A percentile compares a stretch with the other conserved stretches of the same genome.
Evolutionary conservation across 352 stramenopile species (phyloP).

Genomic region (Globisporangium polare): DNA sequence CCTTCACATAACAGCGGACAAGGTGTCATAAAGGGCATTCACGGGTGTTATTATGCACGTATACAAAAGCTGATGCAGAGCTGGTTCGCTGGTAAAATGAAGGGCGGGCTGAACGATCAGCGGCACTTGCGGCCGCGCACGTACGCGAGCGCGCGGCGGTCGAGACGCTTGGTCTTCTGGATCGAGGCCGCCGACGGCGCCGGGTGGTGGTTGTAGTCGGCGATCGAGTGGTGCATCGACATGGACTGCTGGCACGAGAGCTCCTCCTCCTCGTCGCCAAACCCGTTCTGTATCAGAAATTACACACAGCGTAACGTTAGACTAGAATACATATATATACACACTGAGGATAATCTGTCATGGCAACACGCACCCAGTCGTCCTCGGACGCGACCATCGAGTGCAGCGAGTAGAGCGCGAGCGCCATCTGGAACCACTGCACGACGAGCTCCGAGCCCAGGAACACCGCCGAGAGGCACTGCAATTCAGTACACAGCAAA

Average conservation of each 20-base stretch:
- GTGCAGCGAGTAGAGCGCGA: conserved; percentile 84
- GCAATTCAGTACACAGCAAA: neutral
- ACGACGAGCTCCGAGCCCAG: conserved; percentile 77
- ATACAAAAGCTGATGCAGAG: no score
- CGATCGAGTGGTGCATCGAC: conserved; percentile 67
- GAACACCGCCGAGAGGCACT: conserved; percentile 81
- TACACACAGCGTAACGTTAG: neutral
- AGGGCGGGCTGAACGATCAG: no score
- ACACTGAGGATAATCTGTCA: no score
- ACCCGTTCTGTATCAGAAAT: conserved; percentile 28
- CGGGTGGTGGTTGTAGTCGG: conserved; percentile 69
- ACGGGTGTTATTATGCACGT: neutral
- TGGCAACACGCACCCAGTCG: conserved; percentile 54
- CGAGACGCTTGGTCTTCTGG: conserved; percentile 77
- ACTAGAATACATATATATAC: no score
- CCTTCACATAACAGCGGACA: neutral
- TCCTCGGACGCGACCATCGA: conserved; percentile 70
- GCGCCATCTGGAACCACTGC: conserved; percentile 77
- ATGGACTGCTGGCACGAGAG: conserved; percentile 48
- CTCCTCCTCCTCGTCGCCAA: conserved; percentile 62
- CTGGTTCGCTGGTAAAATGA: no score
- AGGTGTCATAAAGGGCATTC: neutral
- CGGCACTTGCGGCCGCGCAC: conserved; percentile 72
- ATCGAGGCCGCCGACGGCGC: conserved; percentile 58
- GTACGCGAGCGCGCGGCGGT: conserved; percentile 71